phyloP scores from a whole-genome alignment of 1,139 yeast species.

The Suhomyces bokatorum region DNA sequence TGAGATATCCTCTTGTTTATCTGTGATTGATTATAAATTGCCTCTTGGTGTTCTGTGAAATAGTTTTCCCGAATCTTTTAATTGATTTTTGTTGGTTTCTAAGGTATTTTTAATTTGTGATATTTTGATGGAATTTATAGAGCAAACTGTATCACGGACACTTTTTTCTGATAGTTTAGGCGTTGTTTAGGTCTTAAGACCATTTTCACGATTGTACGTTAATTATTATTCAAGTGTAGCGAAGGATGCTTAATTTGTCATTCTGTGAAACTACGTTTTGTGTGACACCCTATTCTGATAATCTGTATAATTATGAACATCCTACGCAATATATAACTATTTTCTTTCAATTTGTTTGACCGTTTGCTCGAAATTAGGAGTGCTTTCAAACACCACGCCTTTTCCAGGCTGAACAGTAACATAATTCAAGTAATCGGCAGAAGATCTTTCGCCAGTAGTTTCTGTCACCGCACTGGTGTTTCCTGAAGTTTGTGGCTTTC shows the following conservation, averaged over 20 bases:
- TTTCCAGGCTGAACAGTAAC: constrained; percentile 44
- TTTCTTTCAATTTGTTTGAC: constrained; percentile 23
- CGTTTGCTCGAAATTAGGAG: constrained; percentile 43
- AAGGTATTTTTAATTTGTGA: neutral
- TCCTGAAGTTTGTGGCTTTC: neutral
- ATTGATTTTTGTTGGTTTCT: neutral
- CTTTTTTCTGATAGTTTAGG: too few relatives aligned
- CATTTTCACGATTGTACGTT: too few relatives aligned
- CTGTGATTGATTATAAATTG: too few relatives aligned
- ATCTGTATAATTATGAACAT: too few relatives aligned
- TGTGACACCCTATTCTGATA: too few relatives aligned
- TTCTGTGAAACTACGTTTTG: too few relatives aligned
- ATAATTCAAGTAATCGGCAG: constrained; percentile 49
- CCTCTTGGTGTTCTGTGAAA: too few relatives aligned
- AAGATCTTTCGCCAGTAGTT: constrained; percentile 12
- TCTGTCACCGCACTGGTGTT: neutral
- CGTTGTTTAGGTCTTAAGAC: too few relatives aligned
- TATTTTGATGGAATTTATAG: neutral
- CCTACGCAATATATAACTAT: neutral
- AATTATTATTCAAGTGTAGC: too few relatives aligned
- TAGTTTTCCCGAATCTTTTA: neutral
- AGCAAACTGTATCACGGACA: too few relatives aligned
- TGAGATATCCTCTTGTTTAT: too few relatives aligned
- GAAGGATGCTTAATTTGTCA: too few relatives aligned
- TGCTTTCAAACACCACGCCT: constrained; percentile 41